Evolutionary conservation across 345 rosid species (phyloP).

Genomic region (Euphorbia pulcherrima): DNA sequence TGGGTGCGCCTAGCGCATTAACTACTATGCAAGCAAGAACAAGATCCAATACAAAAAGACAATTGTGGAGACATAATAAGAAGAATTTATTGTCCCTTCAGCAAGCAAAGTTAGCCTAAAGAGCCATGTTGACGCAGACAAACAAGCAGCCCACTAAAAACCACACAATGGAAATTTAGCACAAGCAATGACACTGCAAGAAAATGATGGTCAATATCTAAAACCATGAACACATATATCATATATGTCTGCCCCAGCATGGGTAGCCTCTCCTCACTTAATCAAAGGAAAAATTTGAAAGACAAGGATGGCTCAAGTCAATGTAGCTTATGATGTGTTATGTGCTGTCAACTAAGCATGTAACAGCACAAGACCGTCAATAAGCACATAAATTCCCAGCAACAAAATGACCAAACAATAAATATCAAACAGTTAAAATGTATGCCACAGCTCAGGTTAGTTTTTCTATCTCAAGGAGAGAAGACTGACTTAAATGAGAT

Average conservation of each 20-base stretch:
- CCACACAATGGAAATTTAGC: background rate
- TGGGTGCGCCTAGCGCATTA: no score
- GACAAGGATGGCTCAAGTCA: background rate
- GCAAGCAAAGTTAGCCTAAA: background rate
- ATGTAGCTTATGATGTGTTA: conserved; percentile 13
- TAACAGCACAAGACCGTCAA: conserved; percentile 16
- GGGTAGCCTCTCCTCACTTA: conserved; percentile 25
- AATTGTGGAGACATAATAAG: background rate
- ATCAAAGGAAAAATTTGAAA: conserved; percentile 13
- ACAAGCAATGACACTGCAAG: background rate
- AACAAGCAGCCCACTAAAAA: background rate
- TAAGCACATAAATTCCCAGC: background rate
- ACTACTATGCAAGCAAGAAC: background rate
- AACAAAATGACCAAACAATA: background rate
- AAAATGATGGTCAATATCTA: background rate
- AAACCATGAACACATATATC: conserved; percentile 2
- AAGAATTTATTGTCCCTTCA: no score
- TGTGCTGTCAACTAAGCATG: background rate
- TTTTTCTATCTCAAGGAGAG: conserved; percentile 13
- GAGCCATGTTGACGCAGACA: background rate
- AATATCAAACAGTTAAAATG: conserved; percentile 4
- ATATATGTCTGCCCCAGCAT: conserved; percentile 30
- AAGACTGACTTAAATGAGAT: background rate
- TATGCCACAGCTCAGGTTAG: conserved; percentile 34
- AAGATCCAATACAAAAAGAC: background rate